Conservation (phyloP, 495 filamentous ascomycete genomes). For the Terfezia claveryi region DNA sequence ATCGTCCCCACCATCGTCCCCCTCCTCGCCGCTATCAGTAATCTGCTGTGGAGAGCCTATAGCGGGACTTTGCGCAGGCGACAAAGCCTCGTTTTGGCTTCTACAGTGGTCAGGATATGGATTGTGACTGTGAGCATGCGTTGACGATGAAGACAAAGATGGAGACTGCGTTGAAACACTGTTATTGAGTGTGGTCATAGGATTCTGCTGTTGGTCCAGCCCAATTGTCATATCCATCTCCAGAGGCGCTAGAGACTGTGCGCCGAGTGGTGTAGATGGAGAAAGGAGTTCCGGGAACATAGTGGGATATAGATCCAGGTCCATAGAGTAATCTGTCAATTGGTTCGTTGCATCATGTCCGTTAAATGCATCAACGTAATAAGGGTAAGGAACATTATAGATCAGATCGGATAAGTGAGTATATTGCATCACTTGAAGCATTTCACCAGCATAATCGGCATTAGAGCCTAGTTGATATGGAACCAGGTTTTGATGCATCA, state of each 20-base stretch:
- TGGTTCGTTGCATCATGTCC: conserved; percentile 1
- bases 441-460: conserved; percentile 1
- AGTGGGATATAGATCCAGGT: conserved; percentile 14
- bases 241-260: neutral
- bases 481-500: conserved; percentile 9
- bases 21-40: neutral
- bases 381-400: conserved; percentile 4
- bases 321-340: conserved; percentile 10
- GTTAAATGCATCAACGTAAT: conserved; percentile 14
- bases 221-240: conserved; percentile 6
- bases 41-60: neutral
- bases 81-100: neutral
- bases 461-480: conserved; percentile 7
- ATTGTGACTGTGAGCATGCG: conserved; percentile 2
- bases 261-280: neutral
- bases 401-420: neutral
- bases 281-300: conserved; percentile 5
- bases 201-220: conserved; percentile 6
- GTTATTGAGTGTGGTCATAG: conserved; percentile 5
- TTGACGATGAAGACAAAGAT: conserved; percentile 4
- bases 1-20: conserved; percentile 5
- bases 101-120: neutral
- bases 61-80: neutral
- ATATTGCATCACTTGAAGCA: conserved; percentile 1
- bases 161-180: conserved; percentile 2